Conservation (phyloP, 148 eudicot genomes). For the Rhododendron henanense region DNA sequence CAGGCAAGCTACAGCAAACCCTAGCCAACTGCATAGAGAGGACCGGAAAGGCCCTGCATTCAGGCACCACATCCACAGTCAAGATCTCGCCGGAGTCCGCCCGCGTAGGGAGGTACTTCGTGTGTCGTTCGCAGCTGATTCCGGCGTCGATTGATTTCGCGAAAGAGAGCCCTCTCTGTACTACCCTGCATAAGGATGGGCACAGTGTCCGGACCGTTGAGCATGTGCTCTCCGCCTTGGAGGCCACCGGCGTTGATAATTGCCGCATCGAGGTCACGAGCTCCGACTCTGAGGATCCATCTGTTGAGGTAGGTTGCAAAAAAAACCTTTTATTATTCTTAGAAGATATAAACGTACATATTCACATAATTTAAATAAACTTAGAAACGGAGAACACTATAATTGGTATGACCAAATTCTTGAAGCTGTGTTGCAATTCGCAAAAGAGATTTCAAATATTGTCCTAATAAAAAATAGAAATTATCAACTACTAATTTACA, state of each 20-base stretch:
- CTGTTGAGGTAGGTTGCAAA: conserved; percentile 41
- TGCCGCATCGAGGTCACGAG: conserved; percentile 52
- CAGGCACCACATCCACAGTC: conserved; percentile 49
- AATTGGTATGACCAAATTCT: background rate
- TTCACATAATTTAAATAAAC: background rate
- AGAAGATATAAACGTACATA: background rate
- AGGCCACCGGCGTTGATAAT: conserved; percentile 82
- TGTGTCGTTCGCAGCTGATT: conserved; percentile 31
- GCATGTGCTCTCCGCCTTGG: conserved; percentile 88
- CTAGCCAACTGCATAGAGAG: conserved; percentile 43
- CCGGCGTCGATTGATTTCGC: conserved; percentile 55
- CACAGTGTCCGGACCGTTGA: conserved; percentile 63
- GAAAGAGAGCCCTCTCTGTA: conserved; percentile 63
- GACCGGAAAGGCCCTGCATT: conserved; percentile 67
- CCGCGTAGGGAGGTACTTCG: conserved; percentile 61
- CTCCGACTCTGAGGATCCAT: conserved; percentile 14
- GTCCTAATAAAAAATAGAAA: background rate
- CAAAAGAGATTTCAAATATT: background rate
- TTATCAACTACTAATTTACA: no score
- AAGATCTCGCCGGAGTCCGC: conserved; percentile 63
- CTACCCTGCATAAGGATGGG: conserved; percentile 55
- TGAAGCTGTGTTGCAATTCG: background rate
- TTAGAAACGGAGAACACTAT: background rate
- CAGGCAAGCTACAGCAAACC: conserved; percentile 72
- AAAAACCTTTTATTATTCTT: background rate